Conservation (phyloP, 2,329 filamentous ascomycete species). For the Apiospora arundinis region DNA sequence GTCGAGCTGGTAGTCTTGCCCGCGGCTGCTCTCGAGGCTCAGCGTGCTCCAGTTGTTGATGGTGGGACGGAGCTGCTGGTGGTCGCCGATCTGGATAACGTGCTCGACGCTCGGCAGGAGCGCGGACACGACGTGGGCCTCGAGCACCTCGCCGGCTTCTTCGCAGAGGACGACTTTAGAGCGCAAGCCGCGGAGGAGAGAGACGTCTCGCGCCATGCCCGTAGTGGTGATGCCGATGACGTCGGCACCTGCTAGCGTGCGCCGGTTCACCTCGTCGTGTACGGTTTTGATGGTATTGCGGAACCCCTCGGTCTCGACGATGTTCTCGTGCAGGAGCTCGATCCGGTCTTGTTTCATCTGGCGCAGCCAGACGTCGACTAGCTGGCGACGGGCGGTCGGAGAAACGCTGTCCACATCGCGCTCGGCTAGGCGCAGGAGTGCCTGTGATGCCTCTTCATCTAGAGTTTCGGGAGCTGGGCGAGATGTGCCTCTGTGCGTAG, state of each 20-base stretch:
- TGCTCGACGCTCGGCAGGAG: constrained; percentile 67
- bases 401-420: constrained; percentile 31
- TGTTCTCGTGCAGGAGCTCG: constrained; percentile 23
- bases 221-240: constrained; percentile 67
- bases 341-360: constrained; percentile 21
- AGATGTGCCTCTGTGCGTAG: not conserved
- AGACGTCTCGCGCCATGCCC: constrained; percentile 59
- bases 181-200: constrained; percentile 53
- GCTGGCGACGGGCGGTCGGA: constrained; percentile 29
- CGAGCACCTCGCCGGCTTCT: constrained; percentile 73
- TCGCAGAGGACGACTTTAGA: constrained; percentile 70
- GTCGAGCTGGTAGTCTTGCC: constrained; percentile 1
- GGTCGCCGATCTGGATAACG: constrained; percentile 68
- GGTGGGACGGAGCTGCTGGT: constrained; percentile 65
- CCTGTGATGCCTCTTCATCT: not conserved
- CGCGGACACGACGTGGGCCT: constrained; percentile 66
- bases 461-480: not conserved
- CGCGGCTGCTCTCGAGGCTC: not conserved
- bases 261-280: constrained; percentile 42
- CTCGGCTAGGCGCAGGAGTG: constrained; percentile 21
- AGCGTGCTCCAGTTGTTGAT: constrained; percentile 49
- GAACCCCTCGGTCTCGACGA: constrained; percentile 25
- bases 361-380: constrained; percentile 40
- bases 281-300: constrained; percentile 29
- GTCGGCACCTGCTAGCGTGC: constrained; percentile 46